A percentile compares a stretch with the other conserved stretches of the same genome.
phyloP scores from a whole-genome alignment of 129 eudicot genomes.

The Artemisia argyi region DNA sequence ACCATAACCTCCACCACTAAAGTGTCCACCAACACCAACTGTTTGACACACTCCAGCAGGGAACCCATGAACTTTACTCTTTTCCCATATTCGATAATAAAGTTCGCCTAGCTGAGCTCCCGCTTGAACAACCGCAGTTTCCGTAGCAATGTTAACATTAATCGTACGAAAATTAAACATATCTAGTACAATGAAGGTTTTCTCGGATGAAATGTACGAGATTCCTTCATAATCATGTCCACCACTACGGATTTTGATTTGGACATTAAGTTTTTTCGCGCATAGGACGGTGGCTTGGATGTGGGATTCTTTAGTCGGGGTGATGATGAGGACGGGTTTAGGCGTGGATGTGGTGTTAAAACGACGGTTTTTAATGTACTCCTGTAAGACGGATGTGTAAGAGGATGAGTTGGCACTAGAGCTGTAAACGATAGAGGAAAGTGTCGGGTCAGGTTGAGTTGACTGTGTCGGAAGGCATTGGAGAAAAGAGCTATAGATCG shows the following conservation, averaged over 20 bases:
- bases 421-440: slow-evolving; percentile 40
- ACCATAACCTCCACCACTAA: slow-evolving; percentile 39
- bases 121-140: slow-evolving; percentile 25
- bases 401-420: slow-evolving; percentile 28
- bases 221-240: slow-evolving; percentile 39
- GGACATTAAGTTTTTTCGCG: slow-evolving; percentile 31
- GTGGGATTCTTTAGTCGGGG: slow-evolving; percentile 40
- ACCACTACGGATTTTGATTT: slow-evolving; percentile 40
- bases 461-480: slow-evolving; percentile 27
- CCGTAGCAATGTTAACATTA: slow-evolving; percentile 13
- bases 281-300: slow-evolving; percentile 45
- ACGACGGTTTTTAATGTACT: slow-evolving; percentile 47
- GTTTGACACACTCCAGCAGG: slow-evolving; percentile 40
- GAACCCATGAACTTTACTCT: slow-evolving; percentile 38
- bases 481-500: slow-evolving; percentile 29
- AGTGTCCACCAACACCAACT: slow-evolving; percentile 37
- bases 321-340: slow-evolving; percentile 46
- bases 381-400: slow-evolving; percentile 36
- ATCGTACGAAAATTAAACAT: slow-evolving; percentile 27
- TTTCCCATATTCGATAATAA: slow-evolving; percentile 32
- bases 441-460: slow-evolving; percentile 27
- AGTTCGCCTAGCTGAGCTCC: slow-evolving; percentile 39
- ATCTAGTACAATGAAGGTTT: slow-evolving; percentile 30
- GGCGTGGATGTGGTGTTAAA: slow-evolving; percentile 44
- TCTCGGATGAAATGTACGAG: slow-evolving; percentile 26